Evolutionary conservation across 768 basidiomycete genomes (phyloP), one percentile per base, ranked within the genome.

Genomic region (Postia placenta): DNA sequence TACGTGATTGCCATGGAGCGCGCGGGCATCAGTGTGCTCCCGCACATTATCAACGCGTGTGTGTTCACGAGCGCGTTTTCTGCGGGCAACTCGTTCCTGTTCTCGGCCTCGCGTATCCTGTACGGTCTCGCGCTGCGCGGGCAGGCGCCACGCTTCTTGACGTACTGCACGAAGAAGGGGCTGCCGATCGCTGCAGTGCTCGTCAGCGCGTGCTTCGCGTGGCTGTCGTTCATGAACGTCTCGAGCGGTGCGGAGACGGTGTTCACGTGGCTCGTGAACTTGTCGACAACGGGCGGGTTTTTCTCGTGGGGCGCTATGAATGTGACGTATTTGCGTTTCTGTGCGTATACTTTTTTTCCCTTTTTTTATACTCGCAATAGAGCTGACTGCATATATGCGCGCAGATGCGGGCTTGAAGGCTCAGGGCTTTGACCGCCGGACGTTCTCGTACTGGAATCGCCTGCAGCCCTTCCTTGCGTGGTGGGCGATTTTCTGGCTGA

Each of bases 1-100:
- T 94, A 88, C 66, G 90, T 92, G 47, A 84, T 92, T 54, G 90
- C 88, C 17, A 81, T 92, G 55, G 74, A 68, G 39, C 73, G 76
- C 35, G 83, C 86, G 0, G 85, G 88, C 11, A 78, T 90, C 61
- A 81, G 78, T 69, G 80, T 58, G 28, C 54, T 63, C 28, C 64
- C 60, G 11, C 45, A 58, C 47, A 76, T 91, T 58, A 74, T 91
- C 64, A 91, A 91, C 59, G 87, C 79, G 11, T 73, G 71, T 47
- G 71, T 90, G 58, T 77, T 91, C 60, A 78, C 87, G 4, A 77
- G 76, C 54, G 83, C 84, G 2, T 83, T 86, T 71, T 86, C 83
- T 23, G 81, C 85, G 14, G 81, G 77, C 45, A 87, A 83, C 65
- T 81, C 79, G 53, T 79, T 69, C 71, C 56, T 84, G 47, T 86